Evolutionary conservation across 2,329 filamentous ascomycete species (phyloP).

Genomic region (Escovopsis weberi): DNA sequence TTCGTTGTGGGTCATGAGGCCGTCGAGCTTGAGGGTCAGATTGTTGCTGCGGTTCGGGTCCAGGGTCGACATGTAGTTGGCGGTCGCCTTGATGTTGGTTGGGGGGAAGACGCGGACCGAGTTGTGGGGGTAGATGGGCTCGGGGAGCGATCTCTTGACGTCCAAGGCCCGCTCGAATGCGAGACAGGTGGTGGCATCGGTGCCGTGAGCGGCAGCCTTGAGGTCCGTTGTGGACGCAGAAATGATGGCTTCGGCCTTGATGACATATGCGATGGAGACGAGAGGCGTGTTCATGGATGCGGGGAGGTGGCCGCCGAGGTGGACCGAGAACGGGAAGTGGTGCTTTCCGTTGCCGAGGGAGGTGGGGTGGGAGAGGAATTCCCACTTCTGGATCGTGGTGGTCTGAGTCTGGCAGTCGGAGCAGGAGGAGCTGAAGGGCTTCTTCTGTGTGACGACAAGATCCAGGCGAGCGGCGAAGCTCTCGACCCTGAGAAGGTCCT

Average conservation of each 20-base stretch:
- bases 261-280: conserved; percentile 62
- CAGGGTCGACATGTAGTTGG: conserved; percentile 69
- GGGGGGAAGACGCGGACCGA: conserved; percentile 91
- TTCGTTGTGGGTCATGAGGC: conserved; percentile 58
- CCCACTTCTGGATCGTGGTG: conserved; percentile 66
- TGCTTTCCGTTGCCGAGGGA: conserved; percentile 44
- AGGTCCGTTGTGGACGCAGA: too few relatives aligned
- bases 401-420: conserved; percentile 56
- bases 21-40: conserved; percentile 67
- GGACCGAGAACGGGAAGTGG: conserved; percentile 75
- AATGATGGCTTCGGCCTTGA: conserved; percentile 48
- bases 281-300: conserved; percentile 64
- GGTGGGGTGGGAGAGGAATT: conserved; percentile 48
- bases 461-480: conserved; percentile 59
- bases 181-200: conserved; percentile 1
- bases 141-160: conserved; percentile 62
- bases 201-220: too few relatives aligned
- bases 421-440: conserved; percentile 69
- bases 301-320: conserved; percentile 75
- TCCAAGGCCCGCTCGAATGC: conserved; percentile 50
- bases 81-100: conserved; percentile 78
- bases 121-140: conserved; percentile 68
- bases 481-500: conserved; percentile 52
- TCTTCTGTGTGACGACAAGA: conserved; percentile 61
- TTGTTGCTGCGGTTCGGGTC: conserved; percentile 75